Conservation (phyloP, 129 eudicot species). For the Tagetes erecta region DNA sequence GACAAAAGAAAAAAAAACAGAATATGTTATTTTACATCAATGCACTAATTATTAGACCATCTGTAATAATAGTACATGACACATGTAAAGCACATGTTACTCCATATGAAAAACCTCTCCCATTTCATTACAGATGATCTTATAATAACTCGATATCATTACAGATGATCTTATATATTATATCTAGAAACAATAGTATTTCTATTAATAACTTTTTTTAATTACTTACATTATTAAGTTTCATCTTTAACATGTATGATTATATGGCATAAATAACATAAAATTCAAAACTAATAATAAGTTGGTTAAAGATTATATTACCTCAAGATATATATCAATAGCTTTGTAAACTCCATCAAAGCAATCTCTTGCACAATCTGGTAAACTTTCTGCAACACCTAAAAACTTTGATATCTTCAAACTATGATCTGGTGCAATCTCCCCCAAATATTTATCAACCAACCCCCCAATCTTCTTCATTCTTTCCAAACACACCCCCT, state of each 20-base stretch:
- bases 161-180: no score
- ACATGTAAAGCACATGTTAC: no score
- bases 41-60: neutral
- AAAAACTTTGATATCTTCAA: slow-evolving; percentile 81
- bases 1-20: neutral
- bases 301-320: slow-evolving; percentile 20
- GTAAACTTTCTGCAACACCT: slow-evolving; percentile 75
- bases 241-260: no score
- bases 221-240: no score
- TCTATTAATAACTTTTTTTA: no score
- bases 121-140: no score
- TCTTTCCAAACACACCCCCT: slow-evolving; percentile 43
- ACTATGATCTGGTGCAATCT: slow-evolving; percentile 86
- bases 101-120: no score
- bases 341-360: slow-evolving; percentile 91
- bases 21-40: neutral
- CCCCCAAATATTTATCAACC: slow-evolving; percentile 72
- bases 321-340: slow-evolving; percentile 93
- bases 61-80: no score
- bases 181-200: no score
- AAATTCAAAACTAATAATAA: neutral
- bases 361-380: slow-evolving; percentile 84
- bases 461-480: slow-evolving; percentile 69
- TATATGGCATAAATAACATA: neutral
- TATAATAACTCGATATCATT: no score